These are phyloP conservation scores for Millerago galiae DNA, from an alignment of 805 yeast species.

Conservation along the genomic window DNA sequence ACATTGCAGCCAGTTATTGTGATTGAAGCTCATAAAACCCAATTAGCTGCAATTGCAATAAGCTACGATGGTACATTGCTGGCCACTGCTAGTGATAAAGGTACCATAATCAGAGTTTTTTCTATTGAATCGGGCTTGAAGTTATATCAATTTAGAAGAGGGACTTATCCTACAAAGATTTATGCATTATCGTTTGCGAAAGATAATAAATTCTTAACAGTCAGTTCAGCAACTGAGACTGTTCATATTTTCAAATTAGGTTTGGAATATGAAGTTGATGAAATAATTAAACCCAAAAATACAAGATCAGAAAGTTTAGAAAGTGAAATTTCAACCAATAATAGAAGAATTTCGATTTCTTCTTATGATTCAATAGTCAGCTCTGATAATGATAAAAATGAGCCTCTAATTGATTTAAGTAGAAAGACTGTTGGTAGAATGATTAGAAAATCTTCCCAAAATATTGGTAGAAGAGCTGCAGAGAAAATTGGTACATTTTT, in stretches of 20 bases:
- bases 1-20: constrained; percentile 60
- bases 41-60: constrained; percentile 55
- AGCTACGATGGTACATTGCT: constrained; percentile 59
- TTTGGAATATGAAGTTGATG: constrained; percentile 17
- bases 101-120: constrained; percentile 71
- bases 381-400: constrained; percentile 24
- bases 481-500: constrained; percentile 84
- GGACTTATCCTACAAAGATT: constrained; percentile 78
- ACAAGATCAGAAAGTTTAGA: constrained; percentile 18
- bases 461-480: constrained; percentile 73
- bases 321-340: constrained; percentile 11
- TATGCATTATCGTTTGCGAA: constrained; percentile 69
- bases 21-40: constrained; percentile 69
- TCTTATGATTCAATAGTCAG: constrained; percentile 23
- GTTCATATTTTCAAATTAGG: constrained; percentile 83
- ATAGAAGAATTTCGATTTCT: constrained; percentile 20
- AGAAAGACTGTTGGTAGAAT: constrained; percentile 69
- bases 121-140: constrained; percentile 55
- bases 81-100: constrained; percentile 74
- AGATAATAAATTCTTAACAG: constrained; percentile 67
- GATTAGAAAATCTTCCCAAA: constrained; percentile 72
- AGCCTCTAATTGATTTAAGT: constrained; percentile 66
- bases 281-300: constrained; percentile 8
- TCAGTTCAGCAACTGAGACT: constrained; percentile 84
- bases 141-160: constrained; percentile 67